Base-by-base conservation (phyloP, 306 rosid genomes). In the Cucumis melo region DNA sequence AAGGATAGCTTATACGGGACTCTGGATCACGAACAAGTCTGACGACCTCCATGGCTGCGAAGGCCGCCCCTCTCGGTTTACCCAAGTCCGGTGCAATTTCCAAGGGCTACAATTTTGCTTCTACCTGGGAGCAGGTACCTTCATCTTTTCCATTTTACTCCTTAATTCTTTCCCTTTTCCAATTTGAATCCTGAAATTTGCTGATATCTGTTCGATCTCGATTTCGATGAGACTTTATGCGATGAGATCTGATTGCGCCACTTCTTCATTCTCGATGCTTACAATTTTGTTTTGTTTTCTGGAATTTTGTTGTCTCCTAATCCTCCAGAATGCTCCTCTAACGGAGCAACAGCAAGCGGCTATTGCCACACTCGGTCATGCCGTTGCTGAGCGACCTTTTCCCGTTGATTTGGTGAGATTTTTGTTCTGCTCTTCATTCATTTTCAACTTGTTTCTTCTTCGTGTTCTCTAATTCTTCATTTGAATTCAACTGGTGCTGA, bases 81-180 rank as follows among this genome's bases (percentile, higher is more conserved):
- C 88, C 88, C 0, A 92, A 84, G 81, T 92, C 94, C 23, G 99
- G 89, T 27, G 97, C 98, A 72, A 78, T 89, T 87, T 88, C 99
- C 71, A 92, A 66, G 62, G 93, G 99, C 77, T 92, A 92, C 91
- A 90, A 90, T 86, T 95, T 95, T 86, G 88, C 96, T 62, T 88
- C 96, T 80, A 81, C 87, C 74, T 95, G 99, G 99, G 98, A 95
- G 75, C 97, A 89, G 91, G 99, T 90, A 20, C 50, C 10, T 21
- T 51, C 2, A 53, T 73, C 41, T 9, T 54, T 29, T 57, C 64
- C 6, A 19, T 44, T 27, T 29, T 10, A 16, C 65, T 53, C 46
- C 54, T 23, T 34, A 48, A 14, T 34, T 50, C 75, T n/a, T 55
- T 6, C 6, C 39, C 29, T 12, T 41, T 42, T 36, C 20, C 77